Conservation (phyloP, 2,329 filamentous ascomycete genomes). For the Aspergillus awamori region DNA sequence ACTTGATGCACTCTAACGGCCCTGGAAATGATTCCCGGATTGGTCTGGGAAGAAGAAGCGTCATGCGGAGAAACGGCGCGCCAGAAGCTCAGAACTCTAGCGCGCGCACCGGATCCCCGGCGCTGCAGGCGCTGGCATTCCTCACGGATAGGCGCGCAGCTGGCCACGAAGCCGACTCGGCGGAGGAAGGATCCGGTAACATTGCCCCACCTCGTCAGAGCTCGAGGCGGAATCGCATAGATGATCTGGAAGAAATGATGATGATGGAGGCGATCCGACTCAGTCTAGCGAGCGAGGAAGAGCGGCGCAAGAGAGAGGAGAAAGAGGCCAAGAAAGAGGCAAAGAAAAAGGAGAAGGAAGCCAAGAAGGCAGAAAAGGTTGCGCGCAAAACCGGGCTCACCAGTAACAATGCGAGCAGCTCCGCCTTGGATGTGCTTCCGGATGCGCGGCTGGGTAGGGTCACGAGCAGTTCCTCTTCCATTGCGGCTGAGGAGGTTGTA, state of each 20-base stretch:
- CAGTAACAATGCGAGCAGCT: constrained; percentile 61
- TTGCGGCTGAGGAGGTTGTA: constrained; percentile 41
- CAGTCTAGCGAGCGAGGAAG: constrained; percentile 89
- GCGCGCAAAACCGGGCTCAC: constrained; percentile 65
- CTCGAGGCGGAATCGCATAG: constrained; percentile 67
- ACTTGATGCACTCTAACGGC: constrained; percentile 70
- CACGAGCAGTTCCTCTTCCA: constrained; percentile 42
- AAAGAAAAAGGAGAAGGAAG: constrained; percentile 82
- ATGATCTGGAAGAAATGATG: constrained; percentile 97
- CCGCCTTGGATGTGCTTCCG: constrained; percentile 56
- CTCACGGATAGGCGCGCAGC: constrained; percentile 47
- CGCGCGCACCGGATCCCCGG: constrained; percentile 41
- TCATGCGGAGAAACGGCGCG: constrained; percentile 46
- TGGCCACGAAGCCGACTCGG: constrained; percentile 40
- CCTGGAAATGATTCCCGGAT: constrained; percentile 52
- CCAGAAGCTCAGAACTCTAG: constrained; percentile 37
- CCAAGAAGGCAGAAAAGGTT: constrained; percentile 71
- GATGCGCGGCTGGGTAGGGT: constrained; percentile 41
- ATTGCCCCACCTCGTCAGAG: constrained; percentile 51
- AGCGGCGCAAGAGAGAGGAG: constrained; percentile 81
- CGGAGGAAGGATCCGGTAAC: constrained; percentile 38
- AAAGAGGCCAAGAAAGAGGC: constrained; percentile 79
- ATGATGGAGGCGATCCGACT: constrained; percentile 94
- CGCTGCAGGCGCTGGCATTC: constrained; percentile 51
- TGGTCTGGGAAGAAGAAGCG: constrained; percentile 58